Percentiles rank a stretch among this genome's conserved stretches.
phyloP scores from a whole-genome alignment of 495 filamentous ascomycete species.

The Lophiotrema nucula region DNA sequence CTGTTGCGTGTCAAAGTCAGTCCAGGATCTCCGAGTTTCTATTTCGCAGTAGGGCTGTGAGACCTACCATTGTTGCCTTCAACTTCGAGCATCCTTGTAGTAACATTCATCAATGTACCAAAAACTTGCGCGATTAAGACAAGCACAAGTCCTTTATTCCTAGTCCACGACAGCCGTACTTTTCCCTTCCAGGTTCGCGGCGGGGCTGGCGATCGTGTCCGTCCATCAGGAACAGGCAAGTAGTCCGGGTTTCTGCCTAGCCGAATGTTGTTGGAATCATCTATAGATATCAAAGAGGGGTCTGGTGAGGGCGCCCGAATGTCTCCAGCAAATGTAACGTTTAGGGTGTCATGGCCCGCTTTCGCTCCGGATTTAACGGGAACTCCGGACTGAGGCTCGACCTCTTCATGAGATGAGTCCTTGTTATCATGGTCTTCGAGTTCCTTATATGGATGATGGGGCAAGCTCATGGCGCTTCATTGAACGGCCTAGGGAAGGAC shows the following conservation, averaged over 20 bases:
- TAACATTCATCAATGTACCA: conserved; percentile 83
- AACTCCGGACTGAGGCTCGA: not conserved
- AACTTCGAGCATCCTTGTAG: conserved; percentile 73
- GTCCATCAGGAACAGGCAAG: conserved; percentile 8
- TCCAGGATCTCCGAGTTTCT: not conserved
- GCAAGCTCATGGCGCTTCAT: conserved; percentile 27
- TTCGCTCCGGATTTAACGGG: conserved; percentile 24
- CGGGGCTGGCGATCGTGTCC: conserved; percentile 31
- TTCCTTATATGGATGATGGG: conserved; percentile 19
- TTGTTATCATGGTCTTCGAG: conserved; percentile 23
- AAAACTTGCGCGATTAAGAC: conserved; percentile 80
- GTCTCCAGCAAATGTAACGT: conserved; percentile 22
- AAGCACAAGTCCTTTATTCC: conserved; percentile 71
- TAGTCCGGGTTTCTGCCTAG: conserved; percentile 25
- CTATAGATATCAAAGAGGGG: conserved; percentile 40
- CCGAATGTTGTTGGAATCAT: conserved; percentile 35
- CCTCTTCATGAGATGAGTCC: not conserved
- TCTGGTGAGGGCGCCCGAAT: conserved; percentile 32
- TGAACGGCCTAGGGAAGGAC: not conserved
- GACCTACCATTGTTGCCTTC: conserved; percentile 53
- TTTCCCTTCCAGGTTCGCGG: conserved; percentile 32
- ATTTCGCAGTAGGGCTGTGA: not conserved
- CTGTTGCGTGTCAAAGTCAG: conserved; percentile 6
- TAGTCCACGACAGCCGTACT: conserved; percentile 39
- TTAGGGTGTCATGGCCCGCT: conserved; percentile 20